These are phyloP conservation scores for Lachnellula cervina DNA, from an alignment of 2,329 filamentous ascomycete genomes.

Conservation along the genomic window DNA sequence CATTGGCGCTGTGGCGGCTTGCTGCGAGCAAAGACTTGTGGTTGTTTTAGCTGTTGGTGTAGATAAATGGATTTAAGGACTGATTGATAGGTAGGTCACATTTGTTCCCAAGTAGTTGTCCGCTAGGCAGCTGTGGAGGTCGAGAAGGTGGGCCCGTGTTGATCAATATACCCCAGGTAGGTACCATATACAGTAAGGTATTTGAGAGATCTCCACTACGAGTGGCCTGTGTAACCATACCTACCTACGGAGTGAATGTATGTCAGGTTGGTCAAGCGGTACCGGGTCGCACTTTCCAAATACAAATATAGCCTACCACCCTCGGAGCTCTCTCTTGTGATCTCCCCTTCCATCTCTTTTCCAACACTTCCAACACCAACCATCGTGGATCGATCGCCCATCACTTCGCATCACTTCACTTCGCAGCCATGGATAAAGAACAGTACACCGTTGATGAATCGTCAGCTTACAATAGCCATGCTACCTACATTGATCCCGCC, in stretches of 20 bases:
- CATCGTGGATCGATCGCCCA: neutral
- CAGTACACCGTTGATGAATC: slow-evolving; percentile 19
- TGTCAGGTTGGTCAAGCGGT: neutral
- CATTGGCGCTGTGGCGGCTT: neutral
- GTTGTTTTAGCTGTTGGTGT: neutral
- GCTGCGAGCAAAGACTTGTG: neutral
- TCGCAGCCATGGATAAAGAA: slow-evolving; percentile 25
- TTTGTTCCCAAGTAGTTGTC: neutral
- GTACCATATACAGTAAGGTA: no score
- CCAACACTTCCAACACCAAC: slow-evolving; percentile 6
- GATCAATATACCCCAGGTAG: neutral
- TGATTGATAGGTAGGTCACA: neutral
- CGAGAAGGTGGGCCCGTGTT: neutral
- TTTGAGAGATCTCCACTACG: no score
- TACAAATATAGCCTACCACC: slow-evolving; percentile 4
- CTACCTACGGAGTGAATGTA: neutral
- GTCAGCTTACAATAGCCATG: slow-evolving; percentile 14
- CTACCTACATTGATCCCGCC: slow-evolving; percentile 19
- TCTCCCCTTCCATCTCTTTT: slow-evolving; percentile 6
- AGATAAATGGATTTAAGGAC: neutral
- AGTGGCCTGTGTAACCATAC: no score
- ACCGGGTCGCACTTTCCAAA: neutral
- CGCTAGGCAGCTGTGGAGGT: neutral
- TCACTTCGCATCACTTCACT: neutral
- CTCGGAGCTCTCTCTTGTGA: neutral